phyloP scores from a whole-genome alignment of 345 rosid species.

The Camelina neglecta region DNA sequence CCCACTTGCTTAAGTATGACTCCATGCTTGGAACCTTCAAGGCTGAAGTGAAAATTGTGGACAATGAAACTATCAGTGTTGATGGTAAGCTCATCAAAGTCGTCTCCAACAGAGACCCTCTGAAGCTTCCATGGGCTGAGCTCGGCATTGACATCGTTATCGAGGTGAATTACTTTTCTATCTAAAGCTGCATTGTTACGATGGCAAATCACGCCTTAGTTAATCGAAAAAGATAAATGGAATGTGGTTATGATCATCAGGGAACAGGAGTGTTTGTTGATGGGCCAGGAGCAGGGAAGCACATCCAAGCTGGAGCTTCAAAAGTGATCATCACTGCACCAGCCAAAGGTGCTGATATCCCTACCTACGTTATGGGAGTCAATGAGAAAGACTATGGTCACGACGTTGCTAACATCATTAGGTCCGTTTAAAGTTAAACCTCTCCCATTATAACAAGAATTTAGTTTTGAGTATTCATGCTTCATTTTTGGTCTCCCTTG shows the following conservation, averaged over 20 bases:
- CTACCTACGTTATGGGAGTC: slow-evolving; percentile 94
- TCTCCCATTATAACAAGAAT: slow-evolving; percentile 1
- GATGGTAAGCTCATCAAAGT: slow-evolving; percentile 92
- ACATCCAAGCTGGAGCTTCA: slow-evolving; percentile 97
- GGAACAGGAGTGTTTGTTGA: slow-evolving; percentile 99
- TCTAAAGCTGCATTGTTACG: not conserved
- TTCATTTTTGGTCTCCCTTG: slow-evolving; percentile 11
- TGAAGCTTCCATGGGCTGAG: slow-evolving; percentile 98
- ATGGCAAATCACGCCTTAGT: not conserved
- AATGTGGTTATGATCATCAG: slow-evolving; percentile 41
- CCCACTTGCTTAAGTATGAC: slow-evolving; percentile 95
- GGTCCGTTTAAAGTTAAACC: slow-evolving; percentile 51
- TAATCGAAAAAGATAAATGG: not conserved
- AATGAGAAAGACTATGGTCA: slow-evolving; percentile 82
- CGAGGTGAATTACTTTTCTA: slow-evolving; percentile 55
- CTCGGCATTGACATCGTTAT: slow-evolving; percentile 97
- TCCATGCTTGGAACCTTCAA: slow-evolving; percentile 96
- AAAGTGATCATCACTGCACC: slow-evolving; percentile 98
- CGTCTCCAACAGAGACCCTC: slow-evolving; percentile 92
- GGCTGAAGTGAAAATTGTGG: slow-evolving; percentile 85
- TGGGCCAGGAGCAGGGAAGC: slow-evolving; percentile 99
- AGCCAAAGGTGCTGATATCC: slow-evolving; percentile 98
- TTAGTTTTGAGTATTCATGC: not conserved
- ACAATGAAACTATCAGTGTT: slow-evolving; percentile 78
- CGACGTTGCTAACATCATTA: slow-evolving; percentile 79